Evolutionary conservation across 805 yeast genomes (phyloP).

Genomic region (Starmerella roubikii): DNA sequence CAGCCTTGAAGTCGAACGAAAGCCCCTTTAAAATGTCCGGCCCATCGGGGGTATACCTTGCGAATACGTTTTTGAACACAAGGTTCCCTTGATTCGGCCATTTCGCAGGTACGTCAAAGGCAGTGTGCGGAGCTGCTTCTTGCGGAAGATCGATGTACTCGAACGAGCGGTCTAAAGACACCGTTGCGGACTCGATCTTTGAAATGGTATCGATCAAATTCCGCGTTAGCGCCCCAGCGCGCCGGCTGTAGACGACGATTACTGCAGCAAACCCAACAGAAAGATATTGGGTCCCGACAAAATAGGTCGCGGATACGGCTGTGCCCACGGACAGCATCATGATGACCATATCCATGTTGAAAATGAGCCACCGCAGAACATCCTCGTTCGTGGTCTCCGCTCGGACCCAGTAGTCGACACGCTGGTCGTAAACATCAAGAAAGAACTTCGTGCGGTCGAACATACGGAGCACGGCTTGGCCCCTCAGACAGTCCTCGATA

Average conservation of each 20-base stretch:
- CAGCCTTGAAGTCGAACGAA: slow-evolving; percentile 44
- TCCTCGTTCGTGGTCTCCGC: slow-evolving; percentile 60
- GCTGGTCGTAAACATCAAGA: slow-evolving; percentile 25
- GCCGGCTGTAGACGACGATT: slow-evolving; percentile 72
- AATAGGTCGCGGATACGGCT: slow-evolving; percentile 55
- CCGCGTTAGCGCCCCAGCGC: slow-evolving; percentile 70
- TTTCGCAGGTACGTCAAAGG: slow-evolving; percentile 45
- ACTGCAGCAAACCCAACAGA: slow-evolving; percentile 83
- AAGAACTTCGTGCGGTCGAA: slow-evolving; percentile 53
- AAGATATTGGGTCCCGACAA: slow-evolving; percentile 44
- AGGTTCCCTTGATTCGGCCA: slow-evolving; percentile 73
- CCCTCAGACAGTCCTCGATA: slow-evolving; percentile 65
- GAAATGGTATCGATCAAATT: slow-evolving; percentile 90
- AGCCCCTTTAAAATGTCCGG: slow-evolving; percentile 65
- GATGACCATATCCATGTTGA: slow-evolving; percentile 72
- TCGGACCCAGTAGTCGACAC: slow-evolving; percentile 21
- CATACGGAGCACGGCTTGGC: slow-evolving; percentile 64
- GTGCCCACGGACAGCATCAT: slow-evolving; percentile 68
- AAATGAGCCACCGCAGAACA: slow-evolving; percentile 86
- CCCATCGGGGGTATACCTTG: slow-evolving; percentile 66
- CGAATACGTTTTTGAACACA: slow-evolving; percentile 54
- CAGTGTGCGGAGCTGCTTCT: slow-evolving; percentile 72
- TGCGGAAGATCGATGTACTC: slow-evolving; percentile 64
- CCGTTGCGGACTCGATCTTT: slow-evolving; percentile 84
- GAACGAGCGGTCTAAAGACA: slow-evolving; percentile 71